A percentile compares a stretch with the other conserved stretches of the same genome.
Conservation (phyloP, 2,329 filamentous ascomycete genomes). For the Clonostachys sp. region DNA sequence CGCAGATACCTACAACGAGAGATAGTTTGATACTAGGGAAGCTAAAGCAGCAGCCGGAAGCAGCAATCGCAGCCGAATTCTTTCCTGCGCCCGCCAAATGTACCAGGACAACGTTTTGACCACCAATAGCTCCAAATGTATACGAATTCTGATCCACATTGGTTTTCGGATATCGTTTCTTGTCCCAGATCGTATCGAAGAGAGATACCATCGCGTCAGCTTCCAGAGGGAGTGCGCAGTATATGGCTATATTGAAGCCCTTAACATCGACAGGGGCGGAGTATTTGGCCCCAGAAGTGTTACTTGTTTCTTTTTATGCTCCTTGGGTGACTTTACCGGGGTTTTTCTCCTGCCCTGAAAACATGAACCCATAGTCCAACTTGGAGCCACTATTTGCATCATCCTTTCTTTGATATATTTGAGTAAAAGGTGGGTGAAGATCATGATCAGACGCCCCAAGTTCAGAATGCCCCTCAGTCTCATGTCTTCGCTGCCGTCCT, state of each 20-base stretch:
- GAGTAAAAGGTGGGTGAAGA: too few species aligned
- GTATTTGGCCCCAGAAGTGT: too few species aligned
- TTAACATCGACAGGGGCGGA: background rate
- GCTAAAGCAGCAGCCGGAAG: slow-evolving; percentile 1
- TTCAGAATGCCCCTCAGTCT: too few species aligned
- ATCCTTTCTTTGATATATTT: too few species aligned
- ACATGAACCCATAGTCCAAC: too few species aligned
- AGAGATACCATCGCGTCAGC: slow-evolving; percentile 6
- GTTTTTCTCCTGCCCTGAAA: too few species aligned
- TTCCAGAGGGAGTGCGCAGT: slow-evolving; percentile 7
- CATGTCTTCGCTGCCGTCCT: too few species aligned
- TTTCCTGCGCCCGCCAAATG: background rate
- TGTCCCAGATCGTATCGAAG: slow-evolving; percentile 8
- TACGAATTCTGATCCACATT: slow-evolving; percentile 12
- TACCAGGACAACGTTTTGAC: slow-evolving; percentile 13
- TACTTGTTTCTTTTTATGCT: too few species aligned
- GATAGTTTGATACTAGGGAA: slow-evolving; percentile 14
- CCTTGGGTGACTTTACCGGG: too few species aligned
- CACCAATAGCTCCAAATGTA: slow-evolving; percentile 10
- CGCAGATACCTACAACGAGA: slow-evolving; percentile 27
- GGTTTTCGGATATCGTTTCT: background rate
- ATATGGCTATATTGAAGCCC: slow-evolving; percentile 5
- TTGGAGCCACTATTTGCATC: too few species aligned
- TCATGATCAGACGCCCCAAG: too few species aligned
- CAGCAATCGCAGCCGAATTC: background rate